Base-by-base conservation (phyloP, 768 basidiomycete species). In the Daedaleopsis nitida region DNA sequence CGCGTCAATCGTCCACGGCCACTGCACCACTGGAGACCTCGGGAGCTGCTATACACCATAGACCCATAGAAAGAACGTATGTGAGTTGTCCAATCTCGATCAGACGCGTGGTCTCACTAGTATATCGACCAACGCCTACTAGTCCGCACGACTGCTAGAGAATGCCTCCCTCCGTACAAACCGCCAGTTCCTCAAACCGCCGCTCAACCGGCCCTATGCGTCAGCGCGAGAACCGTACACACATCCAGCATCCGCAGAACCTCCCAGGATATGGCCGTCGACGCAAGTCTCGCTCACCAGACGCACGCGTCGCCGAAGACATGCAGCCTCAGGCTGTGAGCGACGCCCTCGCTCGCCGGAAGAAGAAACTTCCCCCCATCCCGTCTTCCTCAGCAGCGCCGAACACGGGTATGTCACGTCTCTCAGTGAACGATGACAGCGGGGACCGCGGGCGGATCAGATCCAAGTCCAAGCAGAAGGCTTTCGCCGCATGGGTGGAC, bases 221-320 rank as follows among this genome's bases (percentile, higher is more conserved):
- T 13, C 66, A 69, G 37, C 59, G 70, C 54, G 70, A 72, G 61
- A 70, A 70, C 52, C 55, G 63, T 19, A 9, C 44, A 1, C 43
- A 62, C 19, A 24, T 9, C 45, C 39, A 11, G 11, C 57, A 14
- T 35, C 19, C 12, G 3, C 58, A 24, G 24, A 5, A 39, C 1
- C 16, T 10, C 11, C 19, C 50, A 14, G 43, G 32, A 7, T 38
- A 68, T 9, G 60, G 12, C 19, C 72, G 72, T 48, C 70, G 74
- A 43, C 70, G 68, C 45, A 74, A 74, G 65, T 76, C 78, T 32
- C 70, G 68, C 50, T 78, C 78, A 9, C 74, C 76, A 2, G 76
- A 75, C 43, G 53, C 70, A 34, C 68, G 62, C 21, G 57, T 60
- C 3, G 27, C 45, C 10, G 73, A 72, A 21, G 68, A 66, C 7